Base-by-base conservation (phyloP, 2,329 filamentous ascomycete genomes). In the Colletotrichum abscissum region DNA sequence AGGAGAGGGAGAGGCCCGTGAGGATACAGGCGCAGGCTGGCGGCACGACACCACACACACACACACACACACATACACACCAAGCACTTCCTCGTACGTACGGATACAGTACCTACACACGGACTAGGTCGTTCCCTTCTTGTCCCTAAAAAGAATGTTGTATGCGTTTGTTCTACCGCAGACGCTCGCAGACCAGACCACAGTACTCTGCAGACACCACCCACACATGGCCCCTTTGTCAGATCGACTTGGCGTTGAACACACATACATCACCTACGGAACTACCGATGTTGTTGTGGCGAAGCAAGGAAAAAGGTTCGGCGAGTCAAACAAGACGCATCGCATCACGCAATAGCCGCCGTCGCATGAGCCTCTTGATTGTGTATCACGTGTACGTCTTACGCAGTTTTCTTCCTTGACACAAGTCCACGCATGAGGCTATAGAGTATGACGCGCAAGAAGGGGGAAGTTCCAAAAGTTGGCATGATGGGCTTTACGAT, bases 111-210 rank as follows among this genome's bases (percentile, higher is more conserved):
- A 16, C 42, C 30, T 38, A 16, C 42, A 19, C 57, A n/a, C 19
- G 12, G 16, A 46, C 35, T 19, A 19, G 35, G n/a, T 33, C 28
- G 30, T 19, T 22, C 19, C 19, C 24, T 5, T 22, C n/a, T 30
- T 42, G 22, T 46, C 63, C 63, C 35, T 57, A 42, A 35, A 67
- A 42, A 35, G 64, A 59, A 62, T 24, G 26, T 72, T 67, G 49
- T 64, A 67, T 67, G 68, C 63, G 24, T 46, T 30, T 67, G 9
- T 46, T 56, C n/a, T 38, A 55, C 24, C 28, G 16, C 30, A 54
- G 22, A 28, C 19, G 52, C 54, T 63, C 55, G 42, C 42, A 49
- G 19, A 49, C 42, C 42, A 49, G 19, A 49, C 42, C 42, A 49
- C 42, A 49, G 19, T 11, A 33, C 30, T 33, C 30, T 9, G 30